Conservation (phyloP, 2,329 filamentous ascomycete genomes). For the Pyrenophora tritici-repentis region DNA sequence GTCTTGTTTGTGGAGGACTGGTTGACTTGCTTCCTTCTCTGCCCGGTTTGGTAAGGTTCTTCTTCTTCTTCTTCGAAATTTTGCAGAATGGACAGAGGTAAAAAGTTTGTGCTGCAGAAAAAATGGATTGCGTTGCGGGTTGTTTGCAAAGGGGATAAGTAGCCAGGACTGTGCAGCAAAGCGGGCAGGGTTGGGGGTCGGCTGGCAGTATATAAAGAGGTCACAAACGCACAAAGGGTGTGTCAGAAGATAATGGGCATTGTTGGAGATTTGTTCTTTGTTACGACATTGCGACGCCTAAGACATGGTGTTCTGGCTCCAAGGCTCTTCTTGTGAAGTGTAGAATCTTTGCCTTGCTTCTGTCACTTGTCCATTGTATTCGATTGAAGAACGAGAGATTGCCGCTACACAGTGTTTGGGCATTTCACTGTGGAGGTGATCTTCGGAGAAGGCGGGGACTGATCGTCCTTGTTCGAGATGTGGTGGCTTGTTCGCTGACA, state of each 20-base stretch:
- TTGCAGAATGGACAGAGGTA: neutral
- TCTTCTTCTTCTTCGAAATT: neutral
- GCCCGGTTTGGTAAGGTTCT: neutral
- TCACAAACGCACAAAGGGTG: constrained; percentile 35
- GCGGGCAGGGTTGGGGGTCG: constrained; percentile 13
- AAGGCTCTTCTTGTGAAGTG: constrained; percentile 19
- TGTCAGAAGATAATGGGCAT: constrained; percentile 22
- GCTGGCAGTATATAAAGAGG: constrained; percentile 30
- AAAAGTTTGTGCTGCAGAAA: constrained; percentile 18
- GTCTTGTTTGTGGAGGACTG: neutral
- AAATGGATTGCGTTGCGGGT: neutral
- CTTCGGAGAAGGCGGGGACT: neutral
- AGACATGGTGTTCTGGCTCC: constrained; percentile 22
- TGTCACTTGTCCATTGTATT: constrained; percentile 25
- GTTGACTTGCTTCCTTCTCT: neutral
- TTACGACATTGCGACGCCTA: constrained; percentile 12
- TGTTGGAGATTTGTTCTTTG: constrained; percentile 40
- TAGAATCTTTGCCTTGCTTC: constrained; percentile 28
- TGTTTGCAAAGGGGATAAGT: neutral
- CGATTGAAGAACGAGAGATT: constrained; percentile 8
- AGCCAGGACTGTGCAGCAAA: constrained; percentile 15
- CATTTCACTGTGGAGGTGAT: neutral
- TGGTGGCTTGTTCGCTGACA: constrained; percentile 12
- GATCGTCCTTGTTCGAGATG: constrained; percentile 1
- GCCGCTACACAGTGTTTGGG: constrained; percentile 20